phyloP scores from a whole-genome alignment of 192 early-diverging fungal species.

The Coemansia sp. region DNA sequence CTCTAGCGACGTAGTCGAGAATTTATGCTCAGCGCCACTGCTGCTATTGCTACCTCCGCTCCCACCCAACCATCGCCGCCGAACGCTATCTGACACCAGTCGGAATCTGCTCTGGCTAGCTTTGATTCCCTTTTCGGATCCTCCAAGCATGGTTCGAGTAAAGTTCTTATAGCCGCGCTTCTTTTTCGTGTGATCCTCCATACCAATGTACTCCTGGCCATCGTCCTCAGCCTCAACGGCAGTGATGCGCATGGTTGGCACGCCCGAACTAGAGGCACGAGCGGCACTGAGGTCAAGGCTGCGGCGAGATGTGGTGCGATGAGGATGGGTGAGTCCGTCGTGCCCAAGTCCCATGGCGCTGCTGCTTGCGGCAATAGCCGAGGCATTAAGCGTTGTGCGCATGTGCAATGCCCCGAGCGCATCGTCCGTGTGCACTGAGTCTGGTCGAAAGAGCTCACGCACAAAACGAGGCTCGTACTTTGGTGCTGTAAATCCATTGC shows the following conservation, averaged over 20 bases:
- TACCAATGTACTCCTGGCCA: slow-evolving; percentile 38
- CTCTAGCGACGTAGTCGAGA: slow-evolving; percentile 22
- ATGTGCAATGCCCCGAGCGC: slow-evolving; percentile 16
- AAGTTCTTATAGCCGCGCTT: slow-evolving; percentile 33
- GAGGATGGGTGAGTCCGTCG: background rate
- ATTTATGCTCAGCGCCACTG: slow-evolving; percentile 5
- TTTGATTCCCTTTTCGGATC: slow-evolving; percentile 18
- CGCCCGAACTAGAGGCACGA: slow-evolving; percentile 28
- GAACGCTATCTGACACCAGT: slow-evolving; percentile 41
- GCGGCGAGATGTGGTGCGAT: slow-evolving; percentile 8
- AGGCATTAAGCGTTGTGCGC: background rate
- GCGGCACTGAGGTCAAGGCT: slow-evolving; percentile 43
- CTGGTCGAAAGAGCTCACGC: slow-evolving; percentile 39
- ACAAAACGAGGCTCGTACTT: slow-evolving; percentile 44
- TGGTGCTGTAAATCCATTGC: slow-evolving; percentile 1
- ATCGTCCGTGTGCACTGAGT: slow-evolving; percentile 7
- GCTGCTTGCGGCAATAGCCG: background rate
- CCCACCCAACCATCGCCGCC: slow-evolving; percentile 46
- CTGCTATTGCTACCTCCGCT: slow-evolving; percentile 6
- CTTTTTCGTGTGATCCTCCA: slow-evolving; percentile 33
- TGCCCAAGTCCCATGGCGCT: background rate
- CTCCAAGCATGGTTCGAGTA: slow-evolving; percentile 37
- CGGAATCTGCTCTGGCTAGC: slow-evolving; percentile 29
- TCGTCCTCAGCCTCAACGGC: slow-evolving; percentile 53
- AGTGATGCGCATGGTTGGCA: slow-evolving; percentile 48